Percentiles rank a stretch among this genome's conserved stretches.
phyloP scores from a whole-genome alignment of 495 filamentous ascomycete species.

The Peziza echinospora region DNA sequence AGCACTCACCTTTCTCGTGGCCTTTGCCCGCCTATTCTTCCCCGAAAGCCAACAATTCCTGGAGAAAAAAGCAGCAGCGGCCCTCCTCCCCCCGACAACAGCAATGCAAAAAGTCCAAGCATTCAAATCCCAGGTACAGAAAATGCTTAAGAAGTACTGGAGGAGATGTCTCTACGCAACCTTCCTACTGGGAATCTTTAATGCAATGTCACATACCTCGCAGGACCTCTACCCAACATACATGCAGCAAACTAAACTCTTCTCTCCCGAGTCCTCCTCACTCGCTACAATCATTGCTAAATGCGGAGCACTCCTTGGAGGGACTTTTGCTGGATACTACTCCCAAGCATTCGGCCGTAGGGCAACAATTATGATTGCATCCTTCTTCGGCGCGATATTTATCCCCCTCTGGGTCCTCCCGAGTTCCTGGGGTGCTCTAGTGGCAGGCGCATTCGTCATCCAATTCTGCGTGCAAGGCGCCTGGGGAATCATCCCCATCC shows the following conservation, averaged over 20 bases:
- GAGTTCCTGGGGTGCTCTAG: slow-evolving; percentile 31
- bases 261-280: slow-evolving; percentile 26
- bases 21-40: slow-evolving; percentile 40
- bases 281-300: slow-evolving; percentile 56
- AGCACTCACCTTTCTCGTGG: slow-evolving; percentile 40
- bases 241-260: slow-evolving; percentile 42
- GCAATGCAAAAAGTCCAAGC: slow-evolving; percentile 20
- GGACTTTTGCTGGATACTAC: slow-evolving; percentile 41
- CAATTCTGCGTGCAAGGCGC: slow-evolving; percentile 64
- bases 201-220: slow-evolving; percentile 36
- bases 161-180: slow-evolving; percentile 46
- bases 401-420: slow-evolving; percentile 58
- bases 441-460: slow-evolving; percentile 47
- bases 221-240: slow-evolving; percentile 57
- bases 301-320: slow-evolving; percentile 49
- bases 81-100: slow-evolving; percentile 5
- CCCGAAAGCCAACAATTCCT: slow-evolving; percentile 51
- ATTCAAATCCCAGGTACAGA: slow-evolving; percentile 26
- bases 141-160: slow-evolving; percentile 47
- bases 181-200: slow-evolving; percentile 36
- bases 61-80: slow-evolving; percentile 34
- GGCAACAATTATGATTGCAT: slow-evolving; percentile 37
- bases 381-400: slow-evolving; percentile 33
- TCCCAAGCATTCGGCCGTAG: slow-evolving; percentile 53
- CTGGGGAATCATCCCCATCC: slow-evolving; percentile 60